phyloP scores from a whole-genome alignment of 31 red algal species.

The Endocladia muricata region DNA sequence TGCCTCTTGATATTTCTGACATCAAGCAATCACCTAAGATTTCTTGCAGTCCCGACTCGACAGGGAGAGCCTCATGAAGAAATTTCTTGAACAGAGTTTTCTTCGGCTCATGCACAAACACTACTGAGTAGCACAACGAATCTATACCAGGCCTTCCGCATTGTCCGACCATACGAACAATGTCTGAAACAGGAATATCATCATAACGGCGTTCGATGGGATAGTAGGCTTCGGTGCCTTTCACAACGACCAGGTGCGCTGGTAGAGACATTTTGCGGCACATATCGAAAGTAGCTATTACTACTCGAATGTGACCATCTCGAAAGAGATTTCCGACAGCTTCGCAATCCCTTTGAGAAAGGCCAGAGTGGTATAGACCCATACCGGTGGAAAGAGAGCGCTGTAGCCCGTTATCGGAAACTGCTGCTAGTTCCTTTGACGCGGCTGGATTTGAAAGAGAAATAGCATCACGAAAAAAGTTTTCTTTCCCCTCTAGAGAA shows the following conservation, averaged over 20 bases:
- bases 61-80: slow-evolving; percentile 64
- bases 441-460: neutral
- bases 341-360: slow-evolving; percentile 22
- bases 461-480: slow-evolving; percentile 3
- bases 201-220: slow-evolving; percentile 5
- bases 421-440: neutral
- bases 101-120: slow-evolving; percentile 68
- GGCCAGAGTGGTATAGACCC: slow-evolving; percentile 57
- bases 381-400: slow-evolving; percentile 63
- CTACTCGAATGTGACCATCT: slow-evolving; percentile 46
- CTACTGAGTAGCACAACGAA: slow-evolving; percentile 26
- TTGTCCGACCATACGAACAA: slow-evolving; percentile 73
- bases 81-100: slow-evolving; percentile 75
- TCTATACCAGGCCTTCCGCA: slow-evolving; percentile 42
- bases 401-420: slow-evolving; percentile 32
- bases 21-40: slow-evolving; percentile 23
- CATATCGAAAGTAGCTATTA: slow-evolving; percentile 54
- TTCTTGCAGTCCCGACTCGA: slow-evolving; percentile 50
- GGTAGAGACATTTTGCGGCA: slow-evolving; percentile 30
- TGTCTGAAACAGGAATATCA: slow-evolving; percentile 55
- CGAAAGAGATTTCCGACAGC: slow-evolving; percentile 55
- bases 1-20: slow-evolving; percentile 26
- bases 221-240: slow-evolving; percentile 74
- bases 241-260: slow-evolving; percentile 71
- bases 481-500: slow-evolving; percentile 27